Conservation (phyloP, 108 stramenopile species). For the Nitzschia sp. region DNA sequence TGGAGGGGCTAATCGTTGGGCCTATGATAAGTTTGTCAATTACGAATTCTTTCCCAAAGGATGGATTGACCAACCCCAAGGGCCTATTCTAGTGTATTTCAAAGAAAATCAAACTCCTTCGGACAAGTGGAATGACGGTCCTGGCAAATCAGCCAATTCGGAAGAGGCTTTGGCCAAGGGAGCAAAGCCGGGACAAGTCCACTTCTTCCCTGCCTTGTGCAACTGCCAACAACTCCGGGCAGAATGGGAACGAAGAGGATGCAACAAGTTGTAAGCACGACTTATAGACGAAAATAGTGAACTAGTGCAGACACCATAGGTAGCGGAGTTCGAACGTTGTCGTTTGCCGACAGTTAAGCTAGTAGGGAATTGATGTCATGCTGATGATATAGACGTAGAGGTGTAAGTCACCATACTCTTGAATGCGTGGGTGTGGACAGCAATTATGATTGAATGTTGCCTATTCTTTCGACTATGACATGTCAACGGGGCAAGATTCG, state of each 20-base stretch:
- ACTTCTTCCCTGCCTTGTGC: conserved; percentile 76
- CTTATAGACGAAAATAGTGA: no score
- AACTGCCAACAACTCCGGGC: conserved; percentile 59
- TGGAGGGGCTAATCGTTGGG: conserved; percentile 76
- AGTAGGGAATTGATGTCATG: no score
- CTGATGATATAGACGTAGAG: no score
- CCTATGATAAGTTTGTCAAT: conserved; percentile 69
- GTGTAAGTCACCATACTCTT: no score
- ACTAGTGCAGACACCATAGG: not conserved
- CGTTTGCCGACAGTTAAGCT: no score
- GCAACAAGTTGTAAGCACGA: conserved; percentile 46
- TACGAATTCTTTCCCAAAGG: conserved; percentile 77
- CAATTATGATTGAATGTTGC: no score
- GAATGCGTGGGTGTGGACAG: no score
- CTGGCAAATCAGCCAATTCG: conserved; percentile 48
- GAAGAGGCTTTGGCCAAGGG: conserved; percentile 37
- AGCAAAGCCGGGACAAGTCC: conserved; percentile 50
- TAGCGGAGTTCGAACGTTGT: not conserved
- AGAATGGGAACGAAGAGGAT: conserved; percentile 61
- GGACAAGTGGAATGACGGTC: conserved; percentile 62
- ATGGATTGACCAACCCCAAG: conserved; percentile 51
- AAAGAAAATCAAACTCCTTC: conserved; percentile 78
- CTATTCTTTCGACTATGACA: not conserved
- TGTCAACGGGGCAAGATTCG: no score
- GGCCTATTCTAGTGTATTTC: conserved; percentile 84